Evolutionary conservation across 306 rosid genomes (phyloP), one percentile per base, ranked within the genome.

Genomic region (Quercus wislizeni): DNA sequence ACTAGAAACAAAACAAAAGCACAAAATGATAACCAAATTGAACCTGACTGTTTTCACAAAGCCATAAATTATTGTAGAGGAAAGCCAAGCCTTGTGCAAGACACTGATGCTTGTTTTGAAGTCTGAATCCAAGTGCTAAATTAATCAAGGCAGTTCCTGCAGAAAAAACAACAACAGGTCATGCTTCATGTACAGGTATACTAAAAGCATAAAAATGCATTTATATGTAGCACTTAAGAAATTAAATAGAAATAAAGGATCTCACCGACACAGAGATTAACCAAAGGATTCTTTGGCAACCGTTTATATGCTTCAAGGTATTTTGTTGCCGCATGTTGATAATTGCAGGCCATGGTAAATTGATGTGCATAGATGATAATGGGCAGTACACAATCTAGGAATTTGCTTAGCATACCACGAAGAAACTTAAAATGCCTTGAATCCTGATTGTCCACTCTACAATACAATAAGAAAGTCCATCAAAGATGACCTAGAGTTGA

Each of bases 101-200:
- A 86, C 97, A 91, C 80, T 86, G 97, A 78, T 94, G 97, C 86
- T 87, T 92, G 81, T 94, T 94, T 81, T 94, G 97, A 87, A 94
- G 97, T 77, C 98, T 86, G 31, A 92, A 87, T 82, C 97, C 97
- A 41, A 94, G 87, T 55, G 97, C 89, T 78, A 94, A 80, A 82
- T 94, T 94, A 87, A 94, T 87, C 83, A 92, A 83, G 80, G 98
- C 89, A 25, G 97, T 80, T 83, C 97, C 97, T 92, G 81, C 43
- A 72, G 19, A 19, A 64, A 49, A 62, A 30, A 77, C n/a, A n/a
- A 67, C 5, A 9, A 14, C 1, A 21, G 46, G 55, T 4, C 25
- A 31, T 17, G 23, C 19, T 79, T 78, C 51, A 67, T 21, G 69
- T 55, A 35, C 69, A 58, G 74, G 12, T 57, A 33, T 51, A 70